Percentiles rank a stretch among this genome's conserved stretches.
Evolutionary conservation across 192 early-diverging fungal genomes (phyloP).

Genomic region (Coemansia sp.): DNA sequence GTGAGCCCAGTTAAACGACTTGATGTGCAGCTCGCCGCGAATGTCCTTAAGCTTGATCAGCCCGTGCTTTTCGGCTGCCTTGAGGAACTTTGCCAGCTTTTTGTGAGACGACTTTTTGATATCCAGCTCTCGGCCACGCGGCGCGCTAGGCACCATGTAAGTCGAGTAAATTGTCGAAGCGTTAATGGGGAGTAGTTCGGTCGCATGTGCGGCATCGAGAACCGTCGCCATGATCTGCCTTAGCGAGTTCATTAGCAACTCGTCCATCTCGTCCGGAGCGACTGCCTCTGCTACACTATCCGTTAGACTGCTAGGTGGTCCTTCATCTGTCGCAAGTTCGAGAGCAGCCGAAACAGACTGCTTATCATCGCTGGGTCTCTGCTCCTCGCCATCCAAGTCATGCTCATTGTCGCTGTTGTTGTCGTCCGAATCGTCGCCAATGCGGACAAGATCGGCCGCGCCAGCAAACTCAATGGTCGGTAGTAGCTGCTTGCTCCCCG

Average conservation of each 20-base stretch:
- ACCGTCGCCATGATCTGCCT: constrained; percentile 72
- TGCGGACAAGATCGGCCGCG: neutral
- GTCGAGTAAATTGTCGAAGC: constrained; percentile 75
- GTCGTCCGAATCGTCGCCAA: constrained; percentile 18
- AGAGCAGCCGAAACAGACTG: neutral
- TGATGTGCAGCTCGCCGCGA: constrained; percentile 46
- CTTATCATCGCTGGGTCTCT: neutral
- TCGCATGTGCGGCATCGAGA: constrained; percentile 59
- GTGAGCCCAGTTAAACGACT: constrained; percentile 43
- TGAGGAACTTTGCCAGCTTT: constrained; percentile 88
- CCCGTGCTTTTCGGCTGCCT: constrained; percentile 84
- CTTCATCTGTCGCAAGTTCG: neutral
- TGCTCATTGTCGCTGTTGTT: neutral
- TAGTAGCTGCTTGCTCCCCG: constrained; percentile 68
- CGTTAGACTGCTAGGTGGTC: neutral
- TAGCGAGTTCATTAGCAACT: constrained; percentile 68
- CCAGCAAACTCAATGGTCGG: constrained; percentile 47
- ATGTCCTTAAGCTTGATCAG: constrained; percentile 81
- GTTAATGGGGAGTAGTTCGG: constrained; percentile 70
- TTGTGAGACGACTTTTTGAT: constrained; percentile 86
- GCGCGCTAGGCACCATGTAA: constrained; percentile 73
- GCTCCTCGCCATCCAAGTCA: neutral
- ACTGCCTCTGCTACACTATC: neutral
- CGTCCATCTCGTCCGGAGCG: constrained; percentile 70
- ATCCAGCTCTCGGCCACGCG: constrained; percentile 66